Evolutionary conservation across 208 protist genomes (phyloP).

Genomic region (Blastocrithidia nonstop): DNA sequence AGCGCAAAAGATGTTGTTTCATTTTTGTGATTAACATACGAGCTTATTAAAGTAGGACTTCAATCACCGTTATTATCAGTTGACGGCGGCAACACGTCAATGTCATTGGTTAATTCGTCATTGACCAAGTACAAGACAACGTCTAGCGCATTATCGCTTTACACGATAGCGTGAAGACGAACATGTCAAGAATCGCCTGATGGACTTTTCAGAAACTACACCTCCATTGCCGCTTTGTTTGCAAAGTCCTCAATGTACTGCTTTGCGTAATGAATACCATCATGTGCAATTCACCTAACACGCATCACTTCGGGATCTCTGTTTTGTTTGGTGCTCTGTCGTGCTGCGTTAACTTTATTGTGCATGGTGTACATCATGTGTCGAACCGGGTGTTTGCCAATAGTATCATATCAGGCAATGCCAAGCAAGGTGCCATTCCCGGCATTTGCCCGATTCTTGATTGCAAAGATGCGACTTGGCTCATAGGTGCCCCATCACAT

Average conservation of each 20-base stretch:
- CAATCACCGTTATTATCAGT: conserved; percentile 32
- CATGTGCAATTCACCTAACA: conserved; percentile 48
- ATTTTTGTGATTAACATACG: conserved; percentile 12
- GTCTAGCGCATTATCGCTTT: conserved; percentile 15
- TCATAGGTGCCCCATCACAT: conserved; percentile 79
- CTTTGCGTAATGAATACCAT: conserved; percentile 66
- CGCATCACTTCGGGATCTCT: conserved; percentile 40
- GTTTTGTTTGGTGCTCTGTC: conserved; percentile 12
- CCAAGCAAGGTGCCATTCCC: conserved; percentile 48
- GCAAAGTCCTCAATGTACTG: conserved; percentile 34
- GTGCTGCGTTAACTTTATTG: conserved; percentile 43
- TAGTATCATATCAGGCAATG: conserved; percentile 68
- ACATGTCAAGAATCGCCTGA: conserved; percentile 66
- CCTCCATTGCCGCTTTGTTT: conserved; percentile 22
- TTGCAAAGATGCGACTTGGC: conserved; percentile 59
- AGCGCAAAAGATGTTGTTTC: conserved; percentile 29
- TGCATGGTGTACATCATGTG: conserved; percentile 46
- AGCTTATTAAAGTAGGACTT: conserved; percentile 32
- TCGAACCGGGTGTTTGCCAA: conserved; percentile 29
- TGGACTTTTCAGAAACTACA: conserved; percentile 76
- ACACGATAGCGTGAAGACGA: conserved; percentile 41
- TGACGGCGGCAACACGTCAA: conserved; percentile 14
- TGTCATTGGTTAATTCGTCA: conserved; percentile 13
- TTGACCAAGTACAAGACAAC: conserved; percentile 65
- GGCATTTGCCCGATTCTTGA: conserved; percentile 60